Conservation (phyloP, 306 rosid species). For the Lithocarpus polystachyus region DNA sequence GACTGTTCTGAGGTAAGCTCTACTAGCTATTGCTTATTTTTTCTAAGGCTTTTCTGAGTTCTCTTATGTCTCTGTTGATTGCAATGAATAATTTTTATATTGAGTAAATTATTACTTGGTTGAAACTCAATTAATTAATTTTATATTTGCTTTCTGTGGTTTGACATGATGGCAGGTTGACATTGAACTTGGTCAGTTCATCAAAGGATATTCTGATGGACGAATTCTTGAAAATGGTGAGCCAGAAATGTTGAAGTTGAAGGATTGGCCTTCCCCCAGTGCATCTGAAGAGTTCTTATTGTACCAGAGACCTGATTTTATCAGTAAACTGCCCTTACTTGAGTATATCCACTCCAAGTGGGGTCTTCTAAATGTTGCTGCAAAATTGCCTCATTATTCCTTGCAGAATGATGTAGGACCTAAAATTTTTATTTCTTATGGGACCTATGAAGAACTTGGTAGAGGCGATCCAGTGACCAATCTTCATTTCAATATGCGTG, state of each 20-base stretch:
- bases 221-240: slow-evolving; percentile 58
- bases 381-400: slow-evolving; percentile 97
- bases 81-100: neutral
- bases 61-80: slow-evolving; percentile 18
- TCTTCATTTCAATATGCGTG: slow-evolving; percentile 90
- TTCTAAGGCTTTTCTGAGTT: slow-evolving; percentile 10
- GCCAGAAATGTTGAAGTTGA: slow-evolving; percentile 81
- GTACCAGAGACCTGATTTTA: slow-evolving; percentile 94
- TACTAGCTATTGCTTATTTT: neutral
- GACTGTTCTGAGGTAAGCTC: slow-evolving; percentile 80
- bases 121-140: slow-evolving; percentile 6
- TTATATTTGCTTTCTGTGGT: slow-evolving; percentile 14
- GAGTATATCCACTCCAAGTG: slow-evolving; percentile 96
- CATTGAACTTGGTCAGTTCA: slow-evolving; percentile 73
- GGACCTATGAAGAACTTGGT: slow-evolving; percentile 65
- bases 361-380: slow-evolving; percentile 99
- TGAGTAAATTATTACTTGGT: slow-evolving; percentile 14
- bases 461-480: slow-evolving; percentile 72
- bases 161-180: slow-evolving; percentile 57
- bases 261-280: slow-evolving; percentile 95
- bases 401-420: slow-evolving; percentile 97
- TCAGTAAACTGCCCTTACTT: slow-evolving; percentile 89
- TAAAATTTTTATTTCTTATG: slow-evolving; percentile 83
- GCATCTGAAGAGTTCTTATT: slow-evolving; percentile 92
- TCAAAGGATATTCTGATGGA: slow-evolving; percentile 76